Evolutionary conservation across 352 stramenopile genomes (phyloP).

Genomic region (Phytophthora pini): DNA sequence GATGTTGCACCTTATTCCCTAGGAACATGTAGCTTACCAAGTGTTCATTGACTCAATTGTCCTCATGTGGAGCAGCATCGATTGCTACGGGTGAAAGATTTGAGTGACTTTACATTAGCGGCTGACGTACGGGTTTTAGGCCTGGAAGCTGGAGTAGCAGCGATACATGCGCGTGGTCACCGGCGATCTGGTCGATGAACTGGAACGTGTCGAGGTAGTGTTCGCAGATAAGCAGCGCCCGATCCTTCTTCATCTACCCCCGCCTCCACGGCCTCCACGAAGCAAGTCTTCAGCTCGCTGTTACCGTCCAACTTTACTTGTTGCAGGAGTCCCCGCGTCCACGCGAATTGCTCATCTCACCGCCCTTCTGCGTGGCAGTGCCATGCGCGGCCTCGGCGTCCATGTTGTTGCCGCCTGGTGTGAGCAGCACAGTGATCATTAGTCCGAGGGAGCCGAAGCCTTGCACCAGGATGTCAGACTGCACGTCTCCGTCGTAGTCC

Average conservation of each 20-base stretch:
- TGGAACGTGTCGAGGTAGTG: slow-evolving; percentile 87
- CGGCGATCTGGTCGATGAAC: slow-evolving; percentile 62
- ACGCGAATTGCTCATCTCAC: slow-evolving; percentile 90
- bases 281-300: slow-evolving; percentile 66
- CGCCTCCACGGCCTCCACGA: slow-evolving; percentile 83
- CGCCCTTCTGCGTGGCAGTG: slow-evolving; percentile 90
- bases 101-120: neutral
- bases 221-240: slow-evolving; percentile 81
- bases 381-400: slow-evolving; percentile 91
- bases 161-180: slow-evolving; percentile 48
- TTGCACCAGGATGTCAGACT: slow-evolving; percentile 90
- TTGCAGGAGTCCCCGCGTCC: slow-evolving; percentile 90
- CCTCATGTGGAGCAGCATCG: no score
- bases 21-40: no score
- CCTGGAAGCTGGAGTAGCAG: slow-evolving; percentile 44
- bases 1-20: no score
- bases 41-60: no score
- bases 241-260: slow-evolving; percentile 89
- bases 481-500: slow-evolving; percentile 93
- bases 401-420: slow-evolving; percentile 85
- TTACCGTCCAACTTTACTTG: slow-evolving; percentile 89
- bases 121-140: slow-evolving; percentile 14
- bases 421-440: slow-evolving; percentile 89
- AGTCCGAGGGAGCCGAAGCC: slow-evolving; percentile 89
- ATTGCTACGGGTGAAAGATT: no score